Conservation (phyloP, 2,329 filamentous ascomycete species). For the Hawksworthiomyces lignivorus region DNA sequence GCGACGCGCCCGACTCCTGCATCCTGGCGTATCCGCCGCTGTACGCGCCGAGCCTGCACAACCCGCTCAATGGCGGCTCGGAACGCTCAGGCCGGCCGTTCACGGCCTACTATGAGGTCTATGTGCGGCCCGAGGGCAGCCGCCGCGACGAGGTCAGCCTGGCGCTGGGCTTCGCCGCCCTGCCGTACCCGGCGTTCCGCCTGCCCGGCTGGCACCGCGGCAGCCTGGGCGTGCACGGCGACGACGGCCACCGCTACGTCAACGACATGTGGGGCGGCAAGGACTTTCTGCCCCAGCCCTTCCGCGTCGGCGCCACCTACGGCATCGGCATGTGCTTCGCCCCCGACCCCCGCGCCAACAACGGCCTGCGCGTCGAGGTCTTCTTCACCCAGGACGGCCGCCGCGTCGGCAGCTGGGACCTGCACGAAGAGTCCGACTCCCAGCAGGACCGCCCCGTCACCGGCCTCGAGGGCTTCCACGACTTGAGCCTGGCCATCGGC, state of each 20-base stretch:
- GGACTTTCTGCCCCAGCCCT: slow-evolving; percentile 53
- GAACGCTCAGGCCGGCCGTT: slow-evolving; percentile 21
- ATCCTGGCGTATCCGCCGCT: slow-evolving; percentile 62
- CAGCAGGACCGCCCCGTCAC: slow-evolving; percentile 52
- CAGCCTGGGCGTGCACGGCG: slow-evolving; percentile 67
- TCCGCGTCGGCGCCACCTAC: slow-evolving; percentile 56
- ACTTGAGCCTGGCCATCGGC: slow-evolving; percentile 64
- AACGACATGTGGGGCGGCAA: slow-evolving; percentile 69
- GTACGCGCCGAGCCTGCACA: slow-evolving; percentile 54
- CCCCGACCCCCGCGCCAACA: slow-evolving; percentile 14
- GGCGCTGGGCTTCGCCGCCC: slow-evolving; percentile 62
- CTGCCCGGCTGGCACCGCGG: slow-evolving; percentile 76
- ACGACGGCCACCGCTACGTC: slow-evolving; percentile 69
- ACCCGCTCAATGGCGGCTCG: slow-evolving; percentile 33
- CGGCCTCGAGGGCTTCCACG: slow-evolving; percentile 64
- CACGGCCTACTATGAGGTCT: slow-evolving; percentile 67
- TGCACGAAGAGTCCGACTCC: slow-evolving; percentile 66
- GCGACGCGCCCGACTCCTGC: slow-evolving; percentile 49
- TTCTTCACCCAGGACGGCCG: slow-evolving; percentile 66
- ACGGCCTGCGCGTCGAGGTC: slow-evolving; percentile 44
- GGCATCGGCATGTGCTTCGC: slow-evolving; percentile 64
- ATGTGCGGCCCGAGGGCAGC: slow-evolving; percentile 34
- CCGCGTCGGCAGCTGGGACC: slow-evolving; percentile 55
- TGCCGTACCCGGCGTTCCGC: slow-evolving; percentile 70
- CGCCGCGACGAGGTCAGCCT: slow-evolving; percentile 40